Base-by-base conservation (phyloP, 176 grass and related monocot genomes). In the Triticum monococcum region DNA sequence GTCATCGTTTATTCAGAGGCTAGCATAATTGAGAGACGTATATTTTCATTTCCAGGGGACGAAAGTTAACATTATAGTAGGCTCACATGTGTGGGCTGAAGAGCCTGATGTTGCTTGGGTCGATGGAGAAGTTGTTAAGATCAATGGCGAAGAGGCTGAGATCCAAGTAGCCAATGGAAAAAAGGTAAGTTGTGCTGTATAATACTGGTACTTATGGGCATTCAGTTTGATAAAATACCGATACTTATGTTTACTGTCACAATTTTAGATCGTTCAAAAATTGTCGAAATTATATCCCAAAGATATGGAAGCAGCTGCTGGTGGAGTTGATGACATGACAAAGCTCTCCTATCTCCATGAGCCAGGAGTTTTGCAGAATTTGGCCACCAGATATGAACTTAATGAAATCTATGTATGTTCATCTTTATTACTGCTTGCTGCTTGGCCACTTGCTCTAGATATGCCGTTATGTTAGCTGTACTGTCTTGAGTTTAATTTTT, bases 281-380 rank as follows among this genome's bases (percentile, higher is more conserved):
- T 88, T 99, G 68, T 92, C 94, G 5, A 99, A 96, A 78, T 31
- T 99, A 83, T 99, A 99, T 82, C 97, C 97, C 5, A 99, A 96
- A 93, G 97, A 99, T 91, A 96, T 91, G 84, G 97, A 99, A 86
- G 97, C 94, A 56, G 90, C 97, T 77, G 90, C 94, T 6, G 97
- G 94, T 73, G 97, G 94, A 86, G 94, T 99, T 72, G 97, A 99
- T 91, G 97, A 99, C 73, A 99, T 99, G 97, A 99, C 97, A 8
- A 99, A 99, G 33, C 92, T 99, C 31, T 99, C 97, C 31, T 99
- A 99, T 78, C 91, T 99, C 66, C 97, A 99, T 65, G 97, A 99
- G 82, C 94, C 94, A 85, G 97, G 97, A 87, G 97, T 99, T 76
- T 74, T 99, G 38, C 87, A 94, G 88, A 99, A 99, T 88, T 85